Evolutionary conservation across 768 basidiomycete species (phyloP).

Genomic region (Tremella fuciformis): DNA sequence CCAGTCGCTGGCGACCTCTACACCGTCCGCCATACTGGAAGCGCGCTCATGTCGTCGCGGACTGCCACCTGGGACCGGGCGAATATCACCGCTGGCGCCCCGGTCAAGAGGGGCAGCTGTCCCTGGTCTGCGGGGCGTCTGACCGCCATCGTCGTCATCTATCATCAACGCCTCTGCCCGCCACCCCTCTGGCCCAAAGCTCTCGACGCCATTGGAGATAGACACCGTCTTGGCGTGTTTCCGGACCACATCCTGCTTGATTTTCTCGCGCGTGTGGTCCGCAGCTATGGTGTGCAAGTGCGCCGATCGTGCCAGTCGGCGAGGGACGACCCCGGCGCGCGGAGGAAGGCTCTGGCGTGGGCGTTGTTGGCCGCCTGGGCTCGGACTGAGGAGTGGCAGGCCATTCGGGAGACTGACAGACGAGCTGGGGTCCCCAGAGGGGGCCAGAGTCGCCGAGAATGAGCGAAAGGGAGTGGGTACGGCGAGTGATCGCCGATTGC

Average conservation of each 20-base stretch:
- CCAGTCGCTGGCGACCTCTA: slow-evolving; percentile 12
- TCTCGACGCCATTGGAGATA: too few species aligned
- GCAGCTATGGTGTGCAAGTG: slow-evolving; percentile 48
- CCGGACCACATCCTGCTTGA: too few species aligned
- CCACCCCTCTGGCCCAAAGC: too few species aligned
- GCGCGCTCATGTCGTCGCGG: too few species aligned
- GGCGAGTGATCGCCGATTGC: slow-evolving; percentile 18
- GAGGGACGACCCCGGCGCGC: slow-evolving; percentile 4
- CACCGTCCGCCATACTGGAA: too few species aligned
- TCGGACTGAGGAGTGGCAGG: slow-evolving; percentile 8
- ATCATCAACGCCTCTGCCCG: too few species aligned
- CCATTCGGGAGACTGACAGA: slow-evolving; percentile 2
- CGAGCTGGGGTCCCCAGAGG: not conserved
- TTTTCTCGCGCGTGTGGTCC: slow-evolving; percentile 10
- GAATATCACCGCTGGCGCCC: too few species aligned
- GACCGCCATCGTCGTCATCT: too few species aligned
- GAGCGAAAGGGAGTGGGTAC: slow-evolving; percentile 15
- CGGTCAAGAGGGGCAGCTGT: too few species aligned
- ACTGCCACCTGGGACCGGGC: too few species aligned
- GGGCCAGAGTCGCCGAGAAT: slow-evolving; percentile 13
- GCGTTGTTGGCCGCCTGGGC: not conserved
- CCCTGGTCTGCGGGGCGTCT: too few species aligned
- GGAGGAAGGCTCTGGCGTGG: not conserved
- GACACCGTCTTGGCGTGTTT: too few species aligned
- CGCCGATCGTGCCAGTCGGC: slow-evolving; percentile 34